Base-by-base conservation (phyloP, 768 basidiomycete genomes). In the Lentinula raphanica region DNA sequence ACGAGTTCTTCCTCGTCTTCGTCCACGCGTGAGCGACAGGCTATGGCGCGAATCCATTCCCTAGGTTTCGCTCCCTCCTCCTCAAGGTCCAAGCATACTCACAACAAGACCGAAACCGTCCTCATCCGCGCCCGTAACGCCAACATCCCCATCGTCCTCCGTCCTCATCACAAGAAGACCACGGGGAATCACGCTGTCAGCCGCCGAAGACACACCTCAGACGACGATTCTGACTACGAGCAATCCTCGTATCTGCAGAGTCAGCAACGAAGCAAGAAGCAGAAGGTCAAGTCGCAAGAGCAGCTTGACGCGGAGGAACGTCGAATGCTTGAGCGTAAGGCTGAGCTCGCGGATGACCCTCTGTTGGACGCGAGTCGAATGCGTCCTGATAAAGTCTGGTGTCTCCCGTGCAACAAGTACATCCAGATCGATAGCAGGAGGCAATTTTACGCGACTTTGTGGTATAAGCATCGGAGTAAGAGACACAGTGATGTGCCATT, bases 361-460 rank as follows among this genome's bases (percentile, higher is more conserved):
- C 36, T 53, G 51, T 27, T 53, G 51, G 51, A 53, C 17, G 31
- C 51, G 51, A 53, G 19, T 21, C 17, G 21, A 32, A 53, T 53
- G 51, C 28, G 51, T 27, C 51, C 51, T 39, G 32, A 36, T 25
- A 36, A 27, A 38, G 51, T 53, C 5, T 53, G 51, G 51, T 53
- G 51, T 53, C n/a, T 53, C 25, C 51, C 51, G 11, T 53, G 51
- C 25, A 9, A 39, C 21, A 53, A 53, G 23, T 38, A 53, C 25
- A 39, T 53, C 51, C 51, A 38, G 12, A 53, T 53, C 36, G 51
- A 53, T 17, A 53, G 51, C 21, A 53, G 51, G 51, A 36, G 51
- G 17, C 51, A 53, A 15, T 53, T 36, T 23, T 53, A 53, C 36
- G 51, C 36, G 23, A 53, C 51, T 2, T 25, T 53, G n/a, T 53